Evolutionary conservation across 495 filamentous ascomycete species (phyloP).

Genomic region (Haplographium delicatum): DNA sequence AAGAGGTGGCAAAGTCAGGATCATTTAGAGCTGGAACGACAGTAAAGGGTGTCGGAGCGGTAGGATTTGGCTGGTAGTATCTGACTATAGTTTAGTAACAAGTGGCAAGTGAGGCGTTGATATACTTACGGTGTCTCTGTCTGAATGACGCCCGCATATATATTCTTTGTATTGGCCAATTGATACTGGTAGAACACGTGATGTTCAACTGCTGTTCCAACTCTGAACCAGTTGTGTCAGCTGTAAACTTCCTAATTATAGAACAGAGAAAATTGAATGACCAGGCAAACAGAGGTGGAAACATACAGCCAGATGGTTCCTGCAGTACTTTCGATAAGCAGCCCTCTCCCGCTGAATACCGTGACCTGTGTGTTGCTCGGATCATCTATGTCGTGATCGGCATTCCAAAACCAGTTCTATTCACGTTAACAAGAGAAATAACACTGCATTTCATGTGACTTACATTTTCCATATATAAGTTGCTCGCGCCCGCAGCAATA

Average conservation of each 20-base stretch:
- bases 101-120: not conserved
- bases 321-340: slow-evolving; percentile 51
- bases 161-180: slow-evolving; percentile 58
- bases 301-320: slow-evolving; percentile 46
- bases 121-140: slow-evolving; percentile 66
- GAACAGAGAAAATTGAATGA: too few relatives aligned
- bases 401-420: slow-evolving; percentile 58
- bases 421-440: too few relatives aligned
- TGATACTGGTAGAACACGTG: slow-evolving; percentile 79
- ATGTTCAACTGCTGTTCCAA: slow-evolving; percentile 74
- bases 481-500: slow-evolving; percentile 47
- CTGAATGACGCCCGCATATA: slow-evolving; percentile 73
- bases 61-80: slow-evolving; percentile 58
- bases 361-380: slow-evolving; percentile 57
- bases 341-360: slow-evolving; percentile 32
- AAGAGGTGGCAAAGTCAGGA: slow-evolving; percentile 49
- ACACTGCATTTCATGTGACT: too few relatives aligned
- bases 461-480: slow-evolving; percentile 64
- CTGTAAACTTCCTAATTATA: too few relatives aligned
- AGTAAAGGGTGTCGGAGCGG: slow-evolving; percentile 53
- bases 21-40: slow-evolving; percentile 45
- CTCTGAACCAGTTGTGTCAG: too few relatives aligned
- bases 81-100: slow-evolving; percentile 23
- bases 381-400: slow-evolving; percentile 49
- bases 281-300: too few relatives aligned